Percentiles rank a stretch among this genome's conserved stretches.
These are phyloP conservation scores for Ambrosia artemisiifolia DNA, from an alignment of 129 eudicot genomes.

Conservation along the genomic window DNA sequence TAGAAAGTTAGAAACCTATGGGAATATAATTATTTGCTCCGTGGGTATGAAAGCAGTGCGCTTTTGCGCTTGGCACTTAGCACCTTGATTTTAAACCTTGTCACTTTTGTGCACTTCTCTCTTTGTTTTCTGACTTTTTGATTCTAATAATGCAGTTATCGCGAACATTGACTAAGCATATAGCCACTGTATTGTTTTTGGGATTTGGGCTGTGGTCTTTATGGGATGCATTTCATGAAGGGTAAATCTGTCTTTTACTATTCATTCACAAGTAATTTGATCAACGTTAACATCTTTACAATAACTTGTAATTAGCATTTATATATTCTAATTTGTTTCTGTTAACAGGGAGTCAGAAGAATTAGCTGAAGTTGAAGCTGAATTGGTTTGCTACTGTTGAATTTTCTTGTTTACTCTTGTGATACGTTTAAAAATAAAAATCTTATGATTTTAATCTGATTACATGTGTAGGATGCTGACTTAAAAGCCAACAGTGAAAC, in stretches of 20 bases:
- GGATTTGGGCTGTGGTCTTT: slow-evolving; percentile 95
- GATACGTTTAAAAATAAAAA: neutral
- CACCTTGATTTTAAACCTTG: no score
- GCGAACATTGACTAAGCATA: slow-evolving; percentile 77
- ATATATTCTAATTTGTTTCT: slow-evolving; percentile 9
- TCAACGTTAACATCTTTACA: slow-evolving; percentile 9
- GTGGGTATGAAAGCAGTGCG: no score
- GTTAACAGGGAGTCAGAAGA: slow-evolving; percentile 74
- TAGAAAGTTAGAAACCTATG: no score
- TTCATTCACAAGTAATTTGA: neutral
- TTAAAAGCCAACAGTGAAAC: slow-evolving; percentile 48
- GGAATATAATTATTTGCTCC: no score
- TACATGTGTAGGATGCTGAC: slow-evolving; percentile 63
- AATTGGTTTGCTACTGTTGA: slow-evolving; percentile 61
- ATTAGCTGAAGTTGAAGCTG: slow-evolving; percentile 90
- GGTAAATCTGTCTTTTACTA: slow-evolving; percentile 35
- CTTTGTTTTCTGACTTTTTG: neutral
- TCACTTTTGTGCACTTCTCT: no score
- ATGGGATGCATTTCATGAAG: slow-evolving; percentile 90
- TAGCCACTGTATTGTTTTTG: slow-evolving; percentile 86
- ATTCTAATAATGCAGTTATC: slow-evolving; percentile 60
- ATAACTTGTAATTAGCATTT: neutral
- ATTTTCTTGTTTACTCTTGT: neutral
- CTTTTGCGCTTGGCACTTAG: no score
- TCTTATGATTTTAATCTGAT: slow-evolving; percentile 12